phyloP scores from a whole-genome alignment of 805 yeast species.

The Brettanomyces nanus region DNA sequence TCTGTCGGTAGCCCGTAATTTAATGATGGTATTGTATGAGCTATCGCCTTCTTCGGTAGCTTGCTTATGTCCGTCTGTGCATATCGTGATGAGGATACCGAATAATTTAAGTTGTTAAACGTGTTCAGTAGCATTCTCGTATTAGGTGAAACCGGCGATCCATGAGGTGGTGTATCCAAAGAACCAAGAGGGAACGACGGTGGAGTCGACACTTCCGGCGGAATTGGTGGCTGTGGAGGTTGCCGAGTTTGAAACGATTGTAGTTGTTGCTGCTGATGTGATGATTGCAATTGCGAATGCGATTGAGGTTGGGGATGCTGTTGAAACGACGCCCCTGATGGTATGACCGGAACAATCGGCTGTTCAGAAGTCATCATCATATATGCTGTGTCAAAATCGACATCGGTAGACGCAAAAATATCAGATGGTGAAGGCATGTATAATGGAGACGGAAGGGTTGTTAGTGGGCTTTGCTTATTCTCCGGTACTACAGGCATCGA shows the following conservation, averaged over 20 bases:
- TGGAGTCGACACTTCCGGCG: not conserved
- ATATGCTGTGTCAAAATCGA: constrained; percentile 31
- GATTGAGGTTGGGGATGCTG: no score
- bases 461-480: not conserved
- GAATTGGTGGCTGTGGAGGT: constrained; percentile 1
- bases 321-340: no score
- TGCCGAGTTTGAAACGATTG: constrained; percentile 1
- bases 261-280: not conserved
- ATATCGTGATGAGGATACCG: constrained; percentile 8
- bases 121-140: constrained; percentile 24
- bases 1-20: constrained; percentile 1
- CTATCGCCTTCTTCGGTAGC: no score
- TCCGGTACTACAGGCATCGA: no score
- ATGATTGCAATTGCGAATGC: no score
- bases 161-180: constrained; percentile 2
- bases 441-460: not conserved
- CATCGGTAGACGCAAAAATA: constrained; percentile 10
- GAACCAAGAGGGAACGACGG: no score
- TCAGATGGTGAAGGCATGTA: not conserved
- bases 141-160: constrained; percentile 24
- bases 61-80: no score
- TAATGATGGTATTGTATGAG: no score
- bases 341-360: not conserved
- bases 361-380: constrained; percentile 23
- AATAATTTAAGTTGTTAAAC: constrained; percentile 19